Evolutionary conservation across 2,329 filamentous ascomycete genomes (phyloP).

Genomic region (Penicillium sumatraense): DNA sequence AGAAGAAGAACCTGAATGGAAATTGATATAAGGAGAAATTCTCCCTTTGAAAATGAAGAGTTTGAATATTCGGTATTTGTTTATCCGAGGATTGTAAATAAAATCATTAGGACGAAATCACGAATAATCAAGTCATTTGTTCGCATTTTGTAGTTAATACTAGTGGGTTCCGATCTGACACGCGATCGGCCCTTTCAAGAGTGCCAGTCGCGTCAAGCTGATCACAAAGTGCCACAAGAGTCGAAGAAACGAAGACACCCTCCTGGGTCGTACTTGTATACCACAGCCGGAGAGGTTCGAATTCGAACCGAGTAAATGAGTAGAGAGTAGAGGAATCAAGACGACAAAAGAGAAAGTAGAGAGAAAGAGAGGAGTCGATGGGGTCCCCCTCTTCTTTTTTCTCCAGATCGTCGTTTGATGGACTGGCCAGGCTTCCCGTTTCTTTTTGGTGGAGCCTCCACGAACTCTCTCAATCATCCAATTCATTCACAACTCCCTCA

Average conservation of each 20-base stretch:
- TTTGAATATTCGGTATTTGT: too few relatives aligned
- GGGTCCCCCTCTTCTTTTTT: not conserved
- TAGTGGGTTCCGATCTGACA: not conserved
- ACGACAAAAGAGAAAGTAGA: not conserved
- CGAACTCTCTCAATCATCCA: not conserved
- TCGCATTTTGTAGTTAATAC: too few relatives aligned
- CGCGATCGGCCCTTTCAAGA: not conserved
- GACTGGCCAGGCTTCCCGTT: not conserved
- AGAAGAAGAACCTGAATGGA: too few relatives aligned
- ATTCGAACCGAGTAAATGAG: not conserved
- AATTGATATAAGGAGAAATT: too few relatives aligned
- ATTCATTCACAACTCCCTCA: constrained; percentile 1
- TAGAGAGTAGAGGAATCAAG: not conserved
- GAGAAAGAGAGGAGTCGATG: not conserved
- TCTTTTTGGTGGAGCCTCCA: constrained; percentile 3
- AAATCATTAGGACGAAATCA: too few relatives aligned
- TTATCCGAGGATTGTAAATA: too few relatives aligned
- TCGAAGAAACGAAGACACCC: not conserved
- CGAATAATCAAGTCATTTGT: too few relatives aligned
- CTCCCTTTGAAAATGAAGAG: too few relatives aligned
- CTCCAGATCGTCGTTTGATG: not conserved
- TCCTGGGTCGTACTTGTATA: not conserved
- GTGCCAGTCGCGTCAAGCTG: not conserved
- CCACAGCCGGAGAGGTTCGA: not conserved
- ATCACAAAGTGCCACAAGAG: constrained; percentile 8